Base-by-base conservation (phyloP, 208 protist genomes). In the Trypanosoma caninum region DNA sequence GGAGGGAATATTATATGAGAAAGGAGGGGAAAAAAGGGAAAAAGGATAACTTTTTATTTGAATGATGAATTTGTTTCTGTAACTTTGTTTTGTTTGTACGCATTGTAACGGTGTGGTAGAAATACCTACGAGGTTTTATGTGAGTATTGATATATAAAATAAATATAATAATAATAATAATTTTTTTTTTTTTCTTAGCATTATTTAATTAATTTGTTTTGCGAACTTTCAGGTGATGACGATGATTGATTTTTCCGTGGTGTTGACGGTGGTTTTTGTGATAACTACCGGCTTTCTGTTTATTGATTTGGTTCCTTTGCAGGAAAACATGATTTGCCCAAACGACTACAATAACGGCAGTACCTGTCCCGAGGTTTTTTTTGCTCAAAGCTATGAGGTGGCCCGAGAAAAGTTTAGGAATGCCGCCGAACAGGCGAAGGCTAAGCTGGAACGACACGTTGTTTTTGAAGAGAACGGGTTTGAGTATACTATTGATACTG, bases 401-500 rank as follows among this genome's bases (percentile, higher is more conserved):
- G 83, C 86, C 8, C 75, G 89, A 16, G 74, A 80, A 20, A 87
- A 88, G 55, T 95, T 95, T 56, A 70, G 84, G n/a, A 65, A 61
- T 16, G 85, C 85, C 0, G 84, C 83, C 3, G 55, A 76, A 34
- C 59, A 71, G 13, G 80, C 79, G 3, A 57, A 70, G 22, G 82
- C 76, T 1, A 57, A 82, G 45, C 34, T 87, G 3, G 55, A 77
- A 40, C 64, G 66, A 41, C 74, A 87, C 48, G 47, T 80, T 47
- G 68, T 95, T 23, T 13, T 75, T n/a, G 34, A 65, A 41, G 54
- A 63, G 30, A 79, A 74, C 53, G 78, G 70, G 42, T 63, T 78
- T 30, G 61, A 80, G 2, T 95, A 93, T 71, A 88, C 71, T 37
- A 77, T 90, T 34, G 85, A 93, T 61, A 87, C 79, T 27, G 84